Conservation (phyloP, 2,329 filamentous ascomycete species). For the Pseudogymnoascus sp. region DNA sequence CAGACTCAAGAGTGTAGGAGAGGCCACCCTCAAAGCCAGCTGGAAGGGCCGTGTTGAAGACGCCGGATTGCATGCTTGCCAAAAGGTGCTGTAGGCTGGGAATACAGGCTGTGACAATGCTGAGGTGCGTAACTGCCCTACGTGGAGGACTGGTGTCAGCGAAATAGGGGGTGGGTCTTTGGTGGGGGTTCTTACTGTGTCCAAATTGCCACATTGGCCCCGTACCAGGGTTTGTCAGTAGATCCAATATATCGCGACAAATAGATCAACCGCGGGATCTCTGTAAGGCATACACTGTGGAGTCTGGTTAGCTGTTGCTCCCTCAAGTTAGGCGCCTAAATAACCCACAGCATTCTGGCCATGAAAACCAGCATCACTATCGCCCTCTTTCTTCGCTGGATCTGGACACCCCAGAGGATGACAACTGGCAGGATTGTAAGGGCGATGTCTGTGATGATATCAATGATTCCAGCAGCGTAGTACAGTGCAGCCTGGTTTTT, state of each 20-base stretch:
- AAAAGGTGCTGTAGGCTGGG: conserved; percentile 24
- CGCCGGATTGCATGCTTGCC: conserved; percentile 20
- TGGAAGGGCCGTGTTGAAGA: conserved; percentile 16
- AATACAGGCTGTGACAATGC: conserved; percentile 21
- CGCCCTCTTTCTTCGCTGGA: conserved; percentile 33
- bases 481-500: not conserved
- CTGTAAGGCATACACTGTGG: conserved; percentile 33
- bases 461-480: conserved; percentile 41
- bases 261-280: conserved; percentile 18
- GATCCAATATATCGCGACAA: conserved; percentile 13
- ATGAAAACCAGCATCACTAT: conserved; percentile 21
- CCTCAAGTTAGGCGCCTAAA: not conserved
- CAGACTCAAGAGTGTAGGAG: not conserved
- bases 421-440: conserved; percentile 42
- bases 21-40: conserved; percentile 2
- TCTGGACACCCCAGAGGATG: conserved; percentile 41
- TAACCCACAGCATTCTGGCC: conserved; percentile 31
- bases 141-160: conserved; percentile 18
- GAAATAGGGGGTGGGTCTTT: conserved; percentile 17
- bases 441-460: conserved; percentile 41
- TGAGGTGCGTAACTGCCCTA: conserved; percentile 21
- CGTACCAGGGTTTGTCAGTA: conserved; percentile 1
- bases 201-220: conserved; percentile 11
- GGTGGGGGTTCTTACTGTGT: conserved; percentile 13
- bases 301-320: conserved; percentile 12